Percentiles rank a stretch among this genome's conserved stretches.
Evolutionary conservation across 176 grass and related monocot species (phyloP).

Genomic region (Olyra latifolia): DNA sequence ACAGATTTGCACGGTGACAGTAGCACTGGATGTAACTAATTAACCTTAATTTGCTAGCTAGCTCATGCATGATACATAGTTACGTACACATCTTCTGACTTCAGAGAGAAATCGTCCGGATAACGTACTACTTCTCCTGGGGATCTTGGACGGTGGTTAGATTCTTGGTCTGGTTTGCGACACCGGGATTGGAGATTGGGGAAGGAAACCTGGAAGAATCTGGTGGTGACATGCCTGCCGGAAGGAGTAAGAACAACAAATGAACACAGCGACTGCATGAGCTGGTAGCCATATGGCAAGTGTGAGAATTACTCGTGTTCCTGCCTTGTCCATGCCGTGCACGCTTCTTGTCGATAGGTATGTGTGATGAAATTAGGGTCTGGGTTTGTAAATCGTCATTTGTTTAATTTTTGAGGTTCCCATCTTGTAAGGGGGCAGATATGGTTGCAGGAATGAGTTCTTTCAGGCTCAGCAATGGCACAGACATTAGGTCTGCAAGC

Average conservation of each 20-base stretch:
- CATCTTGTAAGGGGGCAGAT: not conserved
- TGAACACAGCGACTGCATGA: conserved; percentile 31
- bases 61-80: not conserved
- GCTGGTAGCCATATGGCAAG: not conserved
- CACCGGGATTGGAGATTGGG: not conserved
- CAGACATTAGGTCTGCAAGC: not conserved
- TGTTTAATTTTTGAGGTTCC: not conserved
- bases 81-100: not conserved
- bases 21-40: not conserved
- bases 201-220: conserved; percentile 45
- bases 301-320: not conserved
- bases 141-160: conserved; percentile 22
- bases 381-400: not conserved
- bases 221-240: conserved; percentile 32
- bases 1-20: not conserved
- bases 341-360: conserved; percentile 8
- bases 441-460: not conserved
- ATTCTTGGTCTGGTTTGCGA: conserved; percentile 27
- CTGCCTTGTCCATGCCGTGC: conserved; percentile 15
- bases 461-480: not conserved
- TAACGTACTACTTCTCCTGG: not conserved
- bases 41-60: no score
- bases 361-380: not conserved
- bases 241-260: conserved; percentile 14
- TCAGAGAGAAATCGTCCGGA: not conserved